A percentile compares a stretch with the other conserved stretches of the same genome.
These are phyloP conservation scores for Alternaria sp. DNA, from an alignment of 2,329 filamentous ascomycete species.

Conservation along the genomic window DNA sequence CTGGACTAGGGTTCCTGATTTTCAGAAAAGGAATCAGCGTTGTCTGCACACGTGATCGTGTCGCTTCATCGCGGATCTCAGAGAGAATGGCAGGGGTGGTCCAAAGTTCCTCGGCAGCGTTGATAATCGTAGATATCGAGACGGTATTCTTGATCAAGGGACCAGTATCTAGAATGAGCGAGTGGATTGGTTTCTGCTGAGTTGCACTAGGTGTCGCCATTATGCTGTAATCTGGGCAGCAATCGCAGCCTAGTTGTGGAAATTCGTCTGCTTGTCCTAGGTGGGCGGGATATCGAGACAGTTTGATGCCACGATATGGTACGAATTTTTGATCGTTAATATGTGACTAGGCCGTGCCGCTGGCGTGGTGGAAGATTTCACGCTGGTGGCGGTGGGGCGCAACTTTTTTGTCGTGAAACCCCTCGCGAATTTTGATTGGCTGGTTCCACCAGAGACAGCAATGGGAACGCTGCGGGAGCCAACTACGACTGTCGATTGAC, in stretches of 20 bases:
- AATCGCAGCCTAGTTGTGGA: not conserved
- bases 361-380: conserved; percentile 25
- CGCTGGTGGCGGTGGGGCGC: conserved; percentile 28
- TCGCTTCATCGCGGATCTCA: conserved; percentile 86
- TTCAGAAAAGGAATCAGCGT: conserved; percentile 86
- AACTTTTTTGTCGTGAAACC: conserved; percentile 15
- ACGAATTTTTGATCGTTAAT: not conserved
- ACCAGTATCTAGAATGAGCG: conserved; percentile 87
- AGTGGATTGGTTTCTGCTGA: conserved; percentile 74
- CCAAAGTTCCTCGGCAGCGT: conserved; percentile 68
- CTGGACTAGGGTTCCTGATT: conserved; percentile 74
- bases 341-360: conserved; percentile 5
- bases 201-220: conserved; percentile 20
- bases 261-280: not conserved
- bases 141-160: conserved; percentile 95
- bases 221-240: not conserved
- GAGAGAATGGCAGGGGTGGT: conserved; percentile 86
- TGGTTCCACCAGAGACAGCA: not conserved
- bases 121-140: conserved; percentile 79
- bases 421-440: conserved; percentile 15
- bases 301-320: too few species aligned
- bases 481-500: not conserved
- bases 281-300: not conserved
- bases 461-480: not conserved
- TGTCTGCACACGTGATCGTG: conserved; percentile 81